These are phyloP conservation scores for Ambrosia artemisiifolia DNA, from an alignment of 129 eudicot genomes.

Conservation along the genomic window DNA sequence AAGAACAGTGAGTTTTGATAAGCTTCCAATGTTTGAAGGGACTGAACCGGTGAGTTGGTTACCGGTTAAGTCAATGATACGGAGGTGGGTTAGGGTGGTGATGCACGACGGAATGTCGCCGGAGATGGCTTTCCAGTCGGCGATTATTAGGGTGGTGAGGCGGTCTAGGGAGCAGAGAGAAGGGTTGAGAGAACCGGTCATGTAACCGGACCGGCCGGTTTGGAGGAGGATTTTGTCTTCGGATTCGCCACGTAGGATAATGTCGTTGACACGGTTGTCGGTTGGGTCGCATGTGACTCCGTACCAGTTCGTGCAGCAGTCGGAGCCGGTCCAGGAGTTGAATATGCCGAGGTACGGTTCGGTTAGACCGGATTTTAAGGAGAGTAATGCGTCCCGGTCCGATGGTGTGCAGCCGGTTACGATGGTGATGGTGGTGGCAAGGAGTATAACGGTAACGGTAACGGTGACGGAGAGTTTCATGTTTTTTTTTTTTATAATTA, in stretches of 20 bases:
- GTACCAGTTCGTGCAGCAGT: slow-evolving; percentile 76
- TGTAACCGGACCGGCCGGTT: slow-evolving; percentile 79
- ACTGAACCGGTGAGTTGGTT: slow-evolving; percentile 62
- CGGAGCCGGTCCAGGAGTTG: slow-evolving; percentile 63
- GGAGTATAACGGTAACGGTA: neutral
- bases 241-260: slow-evolving; percentile 77
- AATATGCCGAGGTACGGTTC: slow-evolving; percentile 78
- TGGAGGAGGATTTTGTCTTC: slow-evolving; percentile 66
- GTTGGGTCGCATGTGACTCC: slow-evolving; percentile 86
- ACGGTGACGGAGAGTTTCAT: slow-evolving; percentile 16
- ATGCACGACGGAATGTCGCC: slow-evolving; percentile 78
- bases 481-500: neutral
- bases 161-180: slow-evolving; percentile 63
- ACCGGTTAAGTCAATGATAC: slow-evolving; percentile 66
- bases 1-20: slow-evolving; percentile 51
- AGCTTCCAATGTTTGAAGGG: slow-evolving; percentile 61
- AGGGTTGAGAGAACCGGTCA: slow-evolving; percentile 78
- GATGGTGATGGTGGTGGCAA: slow-evolving; percentile 2
- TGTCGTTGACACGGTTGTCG: slow-evolving; percentile 65
- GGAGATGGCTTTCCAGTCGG: slow-evolving; percentile 87
- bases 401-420: slow-evolving; percentile 63
- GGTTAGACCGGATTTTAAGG: slow-evolving; percentile 42
- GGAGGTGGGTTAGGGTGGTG: slow-evolving; percentile 47
- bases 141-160: slow-evolving; percentile 65
- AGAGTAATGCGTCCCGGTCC: slow-evolving; percentile 63